Percentiles rank a stretch among this genome's conserved stretches.
Evolutionary conservation across 106 monocot genomes (phyloP).

Genomic region (Cymbidium sinense): DNA sequence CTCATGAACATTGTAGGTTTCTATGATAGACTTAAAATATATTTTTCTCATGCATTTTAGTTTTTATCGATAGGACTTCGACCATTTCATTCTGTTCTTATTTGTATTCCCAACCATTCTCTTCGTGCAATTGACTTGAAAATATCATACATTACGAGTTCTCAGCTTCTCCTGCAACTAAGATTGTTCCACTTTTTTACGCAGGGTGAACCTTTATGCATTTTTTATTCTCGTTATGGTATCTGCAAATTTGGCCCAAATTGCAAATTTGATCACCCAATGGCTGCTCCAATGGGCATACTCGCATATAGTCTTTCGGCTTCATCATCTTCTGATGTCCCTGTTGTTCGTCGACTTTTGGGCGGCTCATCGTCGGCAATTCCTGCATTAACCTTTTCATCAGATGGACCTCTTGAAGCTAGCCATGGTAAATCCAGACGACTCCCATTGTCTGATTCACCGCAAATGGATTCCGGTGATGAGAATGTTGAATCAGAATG

Average conservation of each 20-base stretch:
- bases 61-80: background rate
- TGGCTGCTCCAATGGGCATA: slow-evolving; percentile 38
- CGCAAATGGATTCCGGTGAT: slow-evolving; percentile 25
- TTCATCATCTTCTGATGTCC: slow-evolving; percentile 18
- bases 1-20: too few species aligned
- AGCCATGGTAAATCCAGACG: slow-evolving; percentile 16
- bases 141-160: background rate
- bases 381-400: slow-evolving; percentile 17
- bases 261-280: slow-evolving; percentile 76
- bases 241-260: slow-evolving; percentile 74
- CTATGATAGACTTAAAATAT: background rate
- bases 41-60: background rate
- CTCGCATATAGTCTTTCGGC: slow-evolving; percentile 34
- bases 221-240: slow-evolving; percentile 56
- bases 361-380: slow-evolving; percentile 5
- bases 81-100: background rate
- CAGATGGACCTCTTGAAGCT: slow-evolving; percentile 21
- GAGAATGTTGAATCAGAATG: slow-evolving; percentile 15
- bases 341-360: slow-evolving; percentile 5
- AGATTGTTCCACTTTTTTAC: background rate
- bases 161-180: background rate
- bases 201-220: slow-evolving; percentile 52
- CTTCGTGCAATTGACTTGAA: background rate
- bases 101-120: background rate
- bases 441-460: slow-evolving; percentile 11